phyloP scores from a whole-genome alignment of 805 yeast genomes.

The Metschnikowia drakensbergensis region DNA sequence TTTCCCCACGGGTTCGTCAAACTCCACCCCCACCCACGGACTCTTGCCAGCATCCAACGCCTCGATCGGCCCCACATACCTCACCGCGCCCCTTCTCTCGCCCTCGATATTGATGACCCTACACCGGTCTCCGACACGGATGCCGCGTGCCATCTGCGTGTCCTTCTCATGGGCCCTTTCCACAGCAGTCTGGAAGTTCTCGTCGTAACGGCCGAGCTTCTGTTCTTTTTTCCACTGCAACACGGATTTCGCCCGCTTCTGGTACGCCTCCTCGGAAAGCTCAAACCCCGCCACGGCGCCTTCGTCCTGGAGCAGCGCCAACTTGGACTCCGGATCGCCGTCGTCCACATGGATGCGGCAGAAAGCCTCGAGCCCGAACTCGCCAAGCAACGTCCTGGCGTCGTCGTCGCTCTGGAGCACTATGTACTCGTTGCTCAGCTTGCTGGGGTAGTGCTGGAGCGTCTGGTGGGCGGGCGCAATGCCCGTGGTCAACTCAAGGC shows the following conservation, averaged over 20 bases:
- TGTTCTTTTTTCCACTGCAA: slow-evolving; percentile 71
- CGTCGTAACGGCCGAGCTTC: slow-evolving; percentile 66
- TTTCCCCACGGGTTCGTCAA: slow-evolving; percentile 84
- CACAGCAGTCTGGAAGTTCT: slow-evolving; percentile 29
- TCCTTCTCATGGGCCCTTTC: slow-evolving; percentile 4
- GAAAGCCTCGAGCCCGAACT: slow-evolving; percentile 32
- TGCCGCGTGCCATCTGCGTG: slow-evolving; percentile 14
- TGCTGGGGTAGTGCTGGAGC: slow-evolving; percentile 42
- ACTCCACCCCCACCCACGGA: slow-evolving; percentile 79
- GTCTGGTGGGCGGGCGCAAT: slow-evolving; percentile 57
- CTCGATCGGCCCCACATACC: slow-evolving; percentile 64
- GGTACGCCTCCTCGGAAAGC: slow-evolving; percentile 61
- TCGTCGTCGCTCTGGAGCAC: slow-evolving; percentile 24
- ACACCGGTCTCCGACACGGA: slow-evolving; percentile 54
- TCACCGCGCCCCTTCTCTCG: slow-evolving; percentile 66
- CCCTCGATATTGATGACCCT: slow-evolving; percentile 42
- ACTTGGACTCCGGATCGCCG: slow-evolving; percentile 48
- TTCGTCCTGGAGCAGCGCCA: slow-evolving; percentile 35
- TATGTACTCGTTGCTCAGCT: slow-evolving; percentile 34
- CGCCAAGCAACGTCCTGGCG: slow-evolving; percentile 19
- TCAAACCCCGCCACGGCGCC: slow-evolving; percentile 35
- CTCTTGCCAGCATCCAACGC: slow-evolving; percentile 49
- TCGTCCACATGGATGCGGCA: slow-evolving; percentile 59
- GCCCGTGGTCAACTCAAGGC: slow-evolving; percentile 71
- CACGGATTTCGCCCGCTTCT: slow-evolving; percentile 56